Percentiles rank a stretch among this genome's conserved stretches.
Evolutionary conservation across 441 rosid genomes (phyloP).

Genomic region (Croton setiger): DNA sequence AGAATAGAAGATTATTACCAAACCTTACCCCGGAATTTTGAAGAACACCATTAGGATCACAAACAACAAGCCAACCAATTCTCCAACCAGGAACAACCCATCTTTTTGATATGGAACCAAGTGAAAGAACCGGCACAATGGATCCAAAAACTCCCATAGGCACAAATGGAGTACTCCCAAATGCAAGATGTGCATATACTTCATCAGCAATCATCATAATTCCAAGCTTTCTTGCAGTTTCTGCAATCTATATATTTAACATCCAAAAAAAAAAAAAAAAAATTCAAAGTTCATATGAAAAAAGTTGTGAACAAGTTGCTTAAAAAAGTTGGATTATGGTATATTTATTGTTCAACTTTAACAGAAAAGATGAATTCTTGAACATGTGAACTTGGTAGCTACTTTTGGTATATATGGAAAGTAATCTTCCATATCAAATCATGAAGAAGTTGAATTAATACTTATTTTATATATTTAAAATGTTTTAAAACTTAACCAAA

Average conservation of each 20-base stretch:
- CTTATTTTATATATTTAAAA: too few relatives aligned
- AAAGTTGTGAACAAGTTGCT: neutral
- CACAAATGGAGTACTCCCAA: constrained; percentile 48
- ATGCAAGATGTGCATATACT: constrained; percentile 49
- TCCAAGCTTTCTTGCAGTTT: constrained; percentile 52
- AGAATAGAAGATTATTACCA: neutral
- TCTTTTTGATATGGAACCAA: constrained; percentile 66
- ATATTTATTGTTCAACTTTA: too few relatives aligned
- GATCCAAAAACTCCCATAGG: constrained; percentile 61
- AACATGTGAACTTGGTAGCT: too few relatives aligned
- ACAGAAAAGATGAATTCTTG: too few relatives aligned
- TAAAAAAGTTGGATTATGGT: too few relatives aligned
- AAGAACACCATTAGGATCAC: constrained; percentile 44
- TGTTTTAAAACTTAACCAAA: too few relatives aligned
- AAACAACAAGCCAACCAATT: constrained; percentile 55
- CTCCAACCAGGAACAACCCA: constrained; percentile 78
- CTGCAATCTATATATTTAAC: constrained; percentile 37
- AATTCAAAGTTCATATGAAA: neutral
- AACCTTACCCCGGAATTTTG: constrained; percentile 35
- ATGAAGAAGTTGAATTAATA: too few relatives aligned
- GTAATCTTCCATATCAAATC: too few relatives aligned
- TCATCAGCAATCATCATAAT: constrained; percentile 72
- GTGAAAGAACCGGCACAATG: constrained; percentile 50
- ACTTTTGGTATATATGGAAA: too few relatives aligned
- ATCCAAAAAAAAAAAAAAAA: neutral